Percentiles rank a stretch among this genome's conserved stretches.
phyloP scores from a whole-genome alignment of 2,329 filamentous ascomycete genomes.

The Cyanodermella asteris region DNA sequence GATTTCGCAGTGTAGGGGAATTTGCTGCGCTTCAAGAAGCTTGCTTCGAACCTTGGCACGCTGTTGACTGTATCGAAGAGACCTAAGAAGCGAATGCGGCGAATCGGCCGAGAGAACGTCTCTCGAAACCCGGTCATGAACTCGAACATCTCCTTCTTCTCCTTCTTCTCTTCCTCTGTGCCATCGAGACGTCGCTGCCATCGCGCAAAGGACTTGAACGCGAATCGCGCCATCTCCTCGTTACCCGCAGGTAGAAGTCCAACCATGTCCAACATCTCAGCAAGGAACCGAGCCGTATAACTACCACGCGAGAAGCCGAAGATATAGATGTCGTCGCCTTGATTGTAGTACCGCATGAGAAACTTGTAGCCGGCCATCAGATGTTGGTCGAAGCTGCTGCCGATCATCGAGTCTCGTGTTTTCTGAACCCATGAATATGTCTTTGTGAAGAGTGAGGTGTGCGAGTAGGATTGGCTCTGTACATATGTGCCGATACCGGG shows the following conservation, averaged over 20 bases:
- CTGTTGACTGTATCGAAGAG: constrained; percentile 66
- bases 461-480: constrained; percentile 12
- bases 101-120: constrained; percentile 56
- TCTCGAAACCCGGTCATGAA: constrained; percentile 65
- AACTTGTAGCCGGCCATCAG: constrained; percentile 65
- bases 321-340: constrained; percentile 40
- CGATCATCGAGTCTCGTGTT: constrained; percentile 58
- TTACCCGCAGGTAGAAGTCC: constrained; percentile 63
- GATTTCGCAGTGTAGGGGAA: constrained; percentile 44
- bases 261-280: constrained; percentile 69
- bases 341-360: constrained; percentile 49
- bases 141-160: constrained; percentile 41
- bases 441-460: constrained; percentile 33
- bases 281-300: constrained; percentile 53
- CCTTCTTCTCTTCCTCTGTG: constrained; percentile 20
- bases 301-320: constrained; percentile 54
- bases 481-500: constrained; percentile 24
- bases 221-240: constrained; percentile 66
- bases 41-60: constrained; percentile 52
- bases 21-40: constrained; percentile 52
- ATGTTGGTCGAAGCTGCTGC: constrained; percentile 60
- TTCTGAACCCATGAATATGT: constrained; percentile 47
- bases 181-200: constrained; percentile 17
- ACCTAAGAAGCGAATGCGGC: constrained; percentile 53
- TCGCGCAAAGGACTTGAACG: constrained; percentile 32